Percentiles rank a stretch among this genome's conserved stretches.
These are phyloP conservation scores for Rhynchosporium graminicola DNA, from an alignment of 2,329 filamentous ascomycete genomes.

Conservation along the genomic window DNA sequence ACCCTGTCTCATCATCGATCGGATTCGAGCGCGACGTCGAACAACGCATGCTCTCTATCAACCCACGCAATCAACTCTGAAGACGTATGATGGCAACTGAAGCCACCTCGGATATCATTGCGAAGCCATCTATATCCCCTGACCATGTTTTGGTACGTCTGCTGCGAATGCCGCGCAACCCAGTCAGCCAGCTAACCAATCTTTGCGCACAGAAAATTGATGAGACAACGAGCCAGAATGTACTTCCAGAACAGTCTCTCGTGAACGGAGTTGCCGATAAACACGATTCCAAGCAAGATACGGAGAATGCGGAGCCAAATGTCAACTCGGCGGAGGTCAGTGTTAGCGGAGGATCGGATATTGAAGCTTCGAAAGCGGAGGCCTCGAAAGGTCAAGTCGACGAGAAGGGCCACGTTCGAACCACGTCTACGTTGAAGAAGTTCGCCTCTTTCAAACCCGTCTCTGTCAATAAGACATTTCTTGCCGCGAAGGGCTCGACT, in stretches of 20 bases:
- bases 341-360: conserved; percentile 74
- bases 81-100: conserved; percentile 67
- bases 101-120: conserved; percentile 53
- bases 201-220: conserved; percentile 38
- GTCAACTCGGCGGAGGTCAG: conserved; percentile 66
- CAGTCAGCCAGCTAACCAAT: conserved; percentile 27
- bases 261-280: conserved; percentile 52
- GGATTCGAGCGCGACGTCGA: conserved; percentile 30
- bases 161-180: background rate
- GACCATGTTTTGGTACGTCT: conserved; percentile 41
- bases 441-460: conserved; percentile 80
- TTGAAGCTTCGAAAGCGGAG: conserved; percentile 65
- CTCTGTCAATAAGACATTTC: conserved; percentile 81
- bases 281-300: conserved; percentile 57
- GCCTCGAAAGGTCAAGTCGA: conserved; percentile 55
- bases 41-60: conserved; percentile 40
- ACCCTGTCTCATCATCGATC: conserved; percentile 27
- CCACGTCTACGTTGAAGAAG: conserved; percentile 67
- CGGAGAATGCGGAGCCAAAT: conserved; percentile 58
- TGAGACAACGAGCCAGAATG: conserved; percentile 56
- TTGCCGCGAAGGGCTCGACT: conserved; percentile 66
- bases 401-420: conserved; percentile 59
- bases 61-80: conserved; percentile 41
- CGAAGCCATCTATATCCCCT: conserved; percentile 37
- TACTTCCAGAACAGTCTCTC: conserved; percentile 41